These are phyloP conservation scores for Rhizopogon parksii DNA, from an alignment of 1,284 basidiomycete species.

Conservation along the genomic window DNA sequence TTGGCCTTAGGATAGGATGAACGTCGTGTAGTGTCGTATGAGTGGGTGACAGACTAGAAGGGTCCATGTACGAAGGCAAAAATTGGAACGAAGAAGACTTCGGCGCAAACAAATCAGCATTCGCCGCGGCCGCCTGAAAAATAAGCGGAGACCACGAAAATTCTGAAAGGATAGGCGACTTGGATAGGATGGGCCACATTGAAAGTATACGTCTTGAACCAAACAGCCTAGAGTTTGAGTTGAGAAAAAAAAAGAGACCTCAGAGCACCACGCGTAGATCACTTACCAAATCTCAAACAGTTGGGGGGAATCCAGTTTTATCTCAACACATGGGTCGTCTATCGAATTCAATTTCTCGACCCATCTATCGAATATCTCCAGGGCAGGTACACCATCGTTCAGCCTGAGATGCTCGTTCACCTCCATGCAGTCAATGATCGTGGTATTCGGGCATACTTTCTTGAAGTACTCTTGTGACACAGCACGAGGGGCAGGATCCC, in stretches of 20 bases:
- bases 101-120: constrained; percentile 29
- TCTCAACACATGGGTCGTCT: constrained; percentile 38
- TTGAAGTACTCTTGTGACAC: constrained; percentile 40
- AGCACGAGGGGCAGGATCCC: constrained; percentile 30
- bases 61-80: constrained; percentile 20
- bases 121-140: constrained; percentile 30
- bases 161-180: constrained; percentile 39
- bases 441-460: constrained; percentile 35
- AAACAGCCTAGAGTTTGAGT: constrained; percentile 30
- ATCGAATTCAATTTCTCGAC: constrained; percentile 30
- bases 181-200: constrained; percentile 35
- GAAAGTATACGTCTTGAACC: constrained; percentile 37
- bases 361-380: constrained; percentile 33
- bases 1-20: constrained; percentile 17
- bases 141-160: constrained; percentile 45
- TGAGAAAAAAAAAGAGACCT: constrained; percentile 1
- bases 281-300: constrained; percentile 41
- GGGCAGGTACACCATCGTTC: constrained; percentile 21
- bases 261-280: neutral
- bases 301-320: constrained; percentile 27
- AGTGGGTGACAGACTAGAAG: constrained; percentile 7
- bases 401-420: constrained; percentile 19
- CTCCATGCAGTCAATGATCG: constrained; percentile 21
- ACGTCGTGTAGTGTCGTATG: constrained; percentile 20
- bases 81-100: constrained; percentile 13